Evolutionary conservation across 495 filamentous ascomycete species (phyloP), one percentile per base, ranked within the genome.

Genomic region (Hypoxylon crocopeplum): DNA sequence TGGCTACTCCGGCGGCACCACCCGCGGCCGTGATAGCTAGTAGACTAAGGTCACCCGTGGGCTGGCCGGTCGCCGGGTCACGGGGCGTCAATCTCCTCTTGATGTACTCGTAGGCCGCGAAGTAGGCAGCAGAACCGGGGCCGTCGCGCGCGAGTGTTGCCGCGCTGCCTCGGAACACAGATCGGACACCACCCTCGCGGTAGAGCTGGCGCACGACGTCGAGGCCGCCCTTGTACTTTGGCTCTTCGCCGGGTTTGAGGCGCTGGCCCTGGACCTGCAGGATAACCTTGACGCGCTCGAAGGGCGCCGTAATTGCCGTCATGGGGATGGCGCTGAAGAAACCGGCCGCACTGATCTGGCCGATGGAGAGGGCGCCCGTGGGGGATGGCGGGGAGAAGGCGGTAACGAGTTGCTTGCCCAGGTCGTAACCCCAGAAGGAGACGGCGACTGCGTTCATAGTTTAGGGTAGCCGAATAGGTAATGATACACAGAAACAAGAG

Each of bases 241-340:
- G 92, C 74, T 96, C 96, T 75, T 97, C 86, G 59, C 93, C 94
- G 0, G 92, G 87, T 0, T 87, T 83, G 7, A 93, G 84, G 73
- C 93, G 93, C 73, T 97, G 93, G 59, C 93, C 93, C 71, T 98
- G 94, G 56, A 98, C 96, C 74, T 98, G 94, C 2, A 98, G 86
- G 41, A 98, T 91, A 13, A 98, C 93, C 78, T 98, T 98, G 62
- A 98, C 92, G 59, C 94, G 93, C 83, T 98, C 94, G 67, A 98
- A 97, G 51, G 95, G 94, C 0, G 95, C 94, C 2, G 94, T 98
- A 77, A 98, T 97, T 72, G 92, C 72, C 0, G 95, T 98, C 92
- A 96, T 96, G 62, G 94, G 94, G 56, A 98, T 91, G 39, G 94
- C 94, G 64, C 89, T 93, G 86, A 98, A 97, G 85, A 97, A 97